These are phyloP conservation scores for Blumeria hordei DNA, from an alignment of 2,329 filamentous ascomycete species.

Conservation along the genomic window DNA sequence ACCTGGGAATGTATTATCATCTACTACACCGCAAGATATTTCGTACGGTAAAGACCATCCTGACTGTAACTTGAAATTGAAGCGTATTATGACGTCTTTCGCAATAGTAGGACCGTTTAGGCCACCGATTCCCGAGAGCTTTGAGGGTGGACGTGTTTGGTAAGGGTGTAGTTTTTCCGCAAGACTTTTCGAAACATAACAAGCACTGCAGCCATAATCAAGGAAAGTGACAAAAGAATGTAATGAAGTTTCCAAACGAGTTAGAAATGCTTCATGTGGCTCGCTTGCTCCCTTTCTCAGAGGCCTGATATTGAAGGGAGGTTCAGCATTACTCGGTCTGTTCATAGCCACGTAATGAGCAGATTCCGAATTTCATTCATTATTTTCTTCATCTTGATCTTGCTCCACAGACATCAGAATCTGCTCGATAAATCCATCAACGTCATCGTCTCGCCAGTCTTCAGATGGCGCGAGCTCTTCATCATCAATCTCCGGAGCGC, in stretches of 20 bases:
- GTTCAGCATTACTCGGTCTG: not conserved
- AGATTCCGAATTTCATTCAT: not conserved
- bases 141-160: not conserved
- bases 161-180: constrained; percentile 1
- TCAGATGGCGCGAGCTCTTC: not conserved
- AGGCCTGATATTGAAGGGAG: not conserved
- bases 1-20: not conserved
- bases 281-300: not conserved
- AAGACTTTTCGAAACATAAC: constrained; percentile 2
- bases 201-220: not conserved
- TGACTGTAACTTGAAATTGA: not conserved
- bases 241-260: not conserved
- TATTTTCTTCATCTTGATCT: not conserved
- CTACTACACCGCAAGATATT: not conserved
- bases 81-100: not conserved
- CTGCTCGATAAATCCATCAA: not conserved
- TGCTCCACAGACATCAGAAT: not conserved
- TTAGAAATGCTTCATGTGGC: not conserved
- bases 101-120: not conserved
- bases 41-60: not conserved
- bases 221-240: not conserved
- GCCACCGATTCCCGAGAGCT: not conserved
- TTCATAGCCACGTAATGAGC: not conserved
- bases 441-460: not conserved
- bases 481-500: not conserved